Percentiles rank a stretch among this genome's conserved stretches.
phyloP scores from a whole-genome alignment of 768 basidiomycete species.

The Boletus barrowsii region DNA sequence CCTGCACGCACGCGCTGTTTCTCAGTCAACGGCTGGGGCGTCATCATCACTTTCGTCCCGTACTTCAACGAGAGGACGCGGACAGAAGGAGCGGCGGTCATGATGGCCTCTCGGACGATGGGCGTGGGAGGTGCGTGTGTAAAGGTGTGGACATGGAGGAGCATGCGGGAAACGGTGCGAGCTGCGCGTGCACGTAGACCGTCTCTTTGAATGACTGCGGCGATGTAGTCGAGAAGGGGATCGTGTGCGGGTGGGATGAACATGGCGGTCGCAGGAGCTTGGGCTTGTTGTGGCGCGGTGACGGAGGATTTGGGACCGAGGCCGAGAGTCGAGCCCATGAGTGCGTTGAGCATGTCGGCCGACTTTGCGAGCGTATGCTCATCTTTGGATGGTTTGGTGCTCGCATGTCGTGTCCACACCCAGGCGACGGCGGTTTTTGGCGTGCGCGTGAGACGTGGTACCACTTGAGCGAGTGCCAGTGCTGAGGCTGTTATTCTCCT shows the following conservation, averaged over 20 bases:
- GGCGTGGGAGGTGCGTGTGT: conserved; percentile 80
- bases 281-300: background rate
- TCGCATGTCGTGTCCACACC: conserved; percentile 10
- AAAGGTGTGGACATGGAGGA: conserved; percentile 68
- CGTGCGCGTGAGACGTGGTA: background rate
- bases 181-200: conserved; percentile 65
- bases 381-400: conserved; percentile 19
- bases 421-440: background rate
- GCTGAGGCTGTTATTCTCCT: conserved; percentile 6
- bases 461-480: background rate
- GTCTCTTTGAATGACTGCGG: conserved; percentile 57
- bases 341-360: conserved; percentile 19
- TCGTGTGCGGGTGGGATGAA: conserved; percentile 74
- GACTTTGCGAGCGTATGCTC: conserved; percentile 24
- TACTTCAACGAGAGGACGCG: conserved; percentile 54
- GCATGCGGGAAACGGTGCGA: conserved; percentile 53
- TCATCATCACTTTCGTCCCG: conserved; percentile 61
- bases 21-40: conserved; percentile 73
- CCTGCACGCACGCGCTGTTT: conserved; percentile 73
- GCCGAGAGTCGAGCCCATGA: conserved; percentile 22
- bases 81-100: conserved; percentile 68
- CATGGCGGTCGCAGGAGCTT: conserved; percentile 26
- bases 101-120: conserved; percentile 71
- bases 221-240: conserved; percentile 67
- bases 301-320: conserved; percentile 10